phyloP scores from a whole-genome alignment of 805 yeast genomes.

The Danielia oregonensis region DNA sequence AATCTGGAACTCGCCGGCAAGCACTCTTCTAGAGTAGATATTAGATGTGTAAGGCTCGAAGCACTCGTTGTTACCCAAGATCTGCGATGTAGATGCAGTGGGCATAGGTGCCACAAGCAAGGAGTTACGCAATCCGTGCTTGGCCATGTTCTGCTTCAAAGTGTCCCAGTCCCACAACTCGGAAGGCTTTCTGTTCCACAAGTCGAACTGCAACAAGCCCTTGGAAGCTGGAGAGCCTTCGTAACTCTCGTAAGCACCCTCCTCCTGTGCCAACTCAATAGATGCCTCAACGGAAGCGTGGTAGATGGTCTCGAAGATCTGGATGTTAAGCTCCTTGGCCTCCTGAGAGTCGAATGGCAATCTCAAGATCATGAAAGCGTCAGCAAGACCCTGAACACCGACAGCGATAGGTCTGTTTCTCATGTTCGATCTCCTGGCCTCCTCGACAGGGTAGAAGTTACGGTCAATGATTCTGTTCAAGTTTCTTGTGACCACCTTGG shows the following conservation, averaged over 20 bases:
- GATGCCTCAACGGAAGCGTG: slow-evolving; percentile 59
- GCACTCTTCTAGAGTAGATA: slow-evolving; percentile 59
- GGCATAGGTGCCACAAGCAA: slow-evolving; percentile 65
- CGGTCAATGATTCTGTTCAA: slow-evolving; percentile 56
- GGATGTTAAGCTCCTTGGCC: slow-evolving; percentile 54
- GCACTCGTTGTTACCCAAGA: slow-evolving; percentile 59
- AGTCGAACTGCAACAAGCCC: slow-evolving; percentile 54
- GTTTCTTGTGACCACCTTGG: slow-evolving; percentile 53
- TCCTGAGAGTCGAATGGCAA: slow-evolving; percentile 56
- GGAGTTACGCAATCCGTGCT: slow-evolving; percentile 55
- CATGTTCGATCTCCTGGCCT: slow-evolving; percentile 51
- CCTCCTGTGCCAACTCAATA: slow-evolving; percentile 47
- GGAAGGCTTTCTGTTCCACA: slow-evolving; percentile 58
- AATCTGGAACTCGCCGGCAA: slow-evolving; percentile 63
- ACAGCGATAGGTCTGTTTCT: slow-evolving; percentile 60
- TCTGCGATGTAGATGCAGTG: slow-evolving; percentile 64
- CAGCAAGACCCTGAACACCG: slow-evolving; percentile 64
- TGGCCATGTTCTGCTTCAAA: slow-evolving; percentile 46
- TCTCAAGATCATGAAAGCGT: slow-evolving; percentile 52
- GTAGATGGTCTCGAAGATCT: slow-evolving; percentile 59
- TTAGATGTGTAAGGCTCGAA: slow-evolving; percentile 63
- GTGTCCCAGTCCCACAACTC: slow-evolving; percentile 57
- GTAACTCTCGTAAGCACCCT: slow-evolving; percentile 49
- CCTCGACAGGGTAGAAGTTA: slow-evolving; percentile 53
- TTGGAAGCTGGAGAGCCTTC: slow-evolving; percentile 59